Evolutionary conservation across 2,329 filamentous ascomycete genomes (phyloP), one percentile per base, ranked within the genome.

Genomic region (Aureobasidium pullulans): DNA sequence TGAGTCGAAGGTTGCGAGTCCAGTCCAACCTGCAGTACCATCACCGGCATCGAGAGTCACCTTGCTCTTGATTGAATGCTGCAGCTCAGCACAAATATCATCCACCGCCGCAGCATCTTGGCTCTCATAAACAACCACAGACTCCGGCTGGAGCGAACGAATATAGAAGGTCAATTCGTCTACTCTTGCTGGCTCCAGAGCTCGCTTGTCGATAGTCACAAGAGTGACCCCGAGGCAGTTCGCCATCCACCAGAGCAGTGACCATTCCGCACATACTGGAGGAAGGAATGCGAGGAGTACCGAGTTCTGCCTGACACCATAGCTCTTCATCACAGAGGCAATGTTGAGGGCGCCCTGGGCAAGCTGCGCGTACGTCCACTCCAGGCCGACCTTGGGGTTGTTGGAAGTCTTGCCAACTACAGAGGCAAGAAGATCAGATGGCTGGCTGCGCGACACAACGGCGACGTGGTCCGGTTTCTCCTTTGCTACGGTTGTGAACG

Each of bases 231-330:
- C 31, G 2, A 44, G 13, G 4, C 11, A 36, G n/a, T 43, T 56
- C 6, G 52, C 40, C 3, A 40, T 28, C 52, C 42, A 34, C 52
- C 52, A 56, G 1, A 56, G 39, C 52, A 56, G n/a, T 10, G 52
- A 44, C 52, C 52, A 56, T 37, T 56, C 52, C 6, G 40, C 52
- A 29, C 52, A 56, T 8, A 56, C 11, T 23, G 52, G 40, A 15
- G 52, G 52, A 1, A 56, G 29, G 10, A 56, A 44, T 11, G 37
- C 40, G 5, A 56, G 40, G 2, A 56, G 29, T 11, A 56, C 40
- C 13, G 40, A 56, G 16, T 36, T 36, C 6, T n/a, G 52, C 40
- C 23, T 44, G 0, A 43, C 40, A 8, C 13, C 29, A 6, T 37
- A 31, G 6, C 16, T 36, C 6, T n/a, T 44, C 40, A 56, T 15